Percentiles rank a stretch among this genome's conserved stretches.
These are phyloP conservation scores for Cicer judaicum DNA, from an alignment of 306 rosid species.

Conservation along the genomic window DNA sequence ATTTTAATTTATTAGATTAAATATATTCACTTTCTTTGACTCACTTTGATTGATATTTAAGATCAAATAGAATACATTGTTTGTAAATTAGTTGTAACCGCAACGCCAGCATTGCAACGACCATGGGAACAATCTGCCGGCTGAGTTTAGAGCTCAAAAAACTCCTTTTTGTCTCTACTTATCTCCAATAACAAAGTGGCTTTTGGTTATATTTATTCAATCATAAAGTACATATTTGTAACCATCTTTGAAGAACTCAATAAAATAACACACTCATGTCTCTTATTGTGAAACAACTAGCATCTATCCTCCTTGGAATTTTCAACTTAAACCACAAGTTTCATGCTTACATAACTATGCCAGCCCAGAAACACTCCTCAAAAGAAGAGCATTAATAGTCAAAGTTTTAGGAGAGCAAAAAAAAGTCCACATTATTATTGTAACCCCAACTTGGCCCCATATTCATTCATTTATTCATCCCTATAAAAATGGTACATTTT, in stretches of 20 bases:
- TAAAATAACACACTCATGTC: conserved; percentile 52
- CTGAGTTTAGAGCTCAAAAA: conserved; percentile 44
- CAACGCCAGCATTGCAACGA: conserved; percentile 55
- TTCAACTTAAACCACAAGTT: conserved; percentile 46
- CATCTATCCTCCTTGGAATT: conserved; percentile 51
- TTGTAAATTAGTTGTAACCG: conserved; percentile 40
- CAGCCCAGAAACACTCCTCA: conserved; percentile 56
- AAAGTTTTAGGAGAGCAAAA: conserved; percentile 25
- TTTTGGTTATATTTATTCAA: conserved; percentile 28
- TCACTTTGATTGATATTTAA: no score
- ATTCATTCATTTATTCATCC: conserved; percentile 3
- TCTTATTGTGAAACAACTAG: conserved; percentile 51
- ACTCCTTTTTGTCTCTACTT: conserved; percentile 38
- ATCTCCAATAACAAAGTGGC: conserved; percentile 29
- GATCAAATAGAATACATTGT: neutral
- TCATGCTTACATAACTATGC: conserved; percentile 45
- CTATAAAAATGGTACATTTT: conserved; percentile 58
- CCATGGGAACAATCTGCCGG: conserved; percentile 53
- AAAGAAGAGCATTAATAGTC: conserved; percentile 50
- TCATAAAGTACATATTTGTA: conserved; percentile 48
- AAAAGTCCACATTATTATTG: conserved; percentile 41
- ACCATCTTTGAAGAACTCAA: conserved; percentile 42
- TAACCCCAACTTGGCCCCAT: conserved; percentile 20
- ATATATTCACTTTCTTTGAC: no score
- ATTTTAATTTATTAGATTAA: no score